These are phyloP conservation scores for Linnemannia zychae DNA, from an alignment of 192 early-diverging fungal species.

Conservation along the genomic window DNA sequence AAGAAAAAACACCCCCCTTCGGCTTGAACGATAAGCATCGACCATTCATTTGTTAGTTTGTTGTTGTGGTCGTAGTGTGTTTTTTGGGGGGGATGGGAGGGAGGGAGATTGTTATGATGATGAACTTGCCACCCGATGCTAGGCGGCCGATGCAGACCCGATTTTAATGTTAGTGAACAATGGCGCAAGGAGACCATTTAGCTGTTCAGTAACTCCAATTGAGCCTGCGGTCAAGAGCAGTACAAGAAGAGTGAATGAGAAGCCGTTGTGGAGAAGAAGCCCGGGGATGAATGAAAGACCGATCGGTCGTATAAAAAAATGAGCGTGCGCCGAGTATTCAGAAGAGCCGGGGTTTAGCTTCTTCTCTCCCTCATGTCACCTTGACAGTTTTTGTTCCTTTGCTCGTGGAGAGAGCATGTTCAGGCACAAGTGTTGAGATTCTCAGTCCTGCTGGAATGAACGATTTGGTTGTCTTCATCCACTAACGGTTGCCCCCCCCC, in stretches of 20 bases:
- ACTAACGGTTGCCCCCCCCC: neutral
- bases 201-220: neutral
- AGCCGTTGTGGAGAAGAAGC: neutral
- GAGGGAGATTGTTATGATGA: no score
- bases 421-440: no score
- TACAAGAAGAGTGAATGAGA: neutral
- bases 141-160: no score
- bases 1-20: neutral
- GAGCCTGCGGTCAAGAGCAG: neutral
- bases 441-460: no score
- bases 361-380: neutral
- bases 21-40: neutral
- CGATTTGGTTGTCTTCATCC: no score
- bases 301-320: neutral
- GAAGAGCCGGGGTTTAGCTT: neutral
- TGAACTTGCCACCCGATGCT: no score
- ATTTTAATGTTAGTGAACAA: neutral
- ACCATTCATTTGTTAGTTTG: neutral
- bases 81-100: neutral
- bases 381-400: neutral
- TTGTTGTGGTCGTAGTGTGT: neutral
- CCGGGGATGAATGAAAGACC: neutral
- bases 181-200: neutral
- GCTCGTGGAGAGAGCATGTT: neutral
- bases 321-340: slow-evolving; percentile 1